These are phyloP conservation scores for Phaffia rhodozyma DNA, from an alignment of 1,284 basidiomycete species.

Conservation along the genomic window DNA sequence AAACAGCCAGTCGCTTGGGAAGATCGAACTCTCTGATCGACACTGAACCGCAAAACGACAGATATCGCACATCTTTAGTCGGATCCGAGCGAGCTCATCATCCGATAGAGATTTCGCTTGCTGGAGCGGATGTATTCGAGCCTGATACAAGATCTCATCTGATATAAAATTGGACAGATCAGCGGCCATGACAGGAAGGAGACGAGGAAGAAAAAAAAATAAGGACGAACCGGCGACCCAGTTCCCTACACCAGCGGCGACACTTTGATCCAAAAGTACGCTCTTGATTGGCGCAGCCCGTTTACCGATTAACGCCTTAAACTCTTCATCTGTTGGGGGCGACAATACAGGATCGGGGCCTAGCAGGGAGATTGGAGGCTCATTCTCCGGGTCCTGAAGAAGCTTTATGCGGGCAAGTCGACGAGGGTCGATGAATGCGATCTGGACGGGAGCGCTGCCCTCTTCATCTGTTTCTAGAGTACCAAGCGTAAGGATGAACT, in stretches of 20 bases:
- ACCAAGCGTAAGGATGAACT: constrained; percentile 54
- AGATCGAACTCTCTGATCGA: constrained; percentile 58
- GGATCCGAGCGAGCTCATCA: constrained; percentile 44
- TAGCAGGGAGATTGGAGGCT: constrained; percentile 47
- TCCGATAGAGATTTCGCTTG: constrained; percentile 48
- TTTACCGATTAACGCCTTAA: constrained; percentile 43
- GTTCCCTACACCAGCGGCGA: constrained; percentile 70
- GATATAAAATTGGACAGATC: background rate
- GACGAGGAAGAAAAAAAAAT: background rate
- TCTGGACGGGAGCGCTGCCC: constrained; percentile 33
- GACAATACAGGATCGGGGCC: constrained; percentile 67
- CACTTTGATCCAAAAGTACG: constrained; percentile 65
- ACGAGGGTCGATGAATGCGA: constrained; percentile 58
- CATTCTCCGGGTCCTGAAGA: constrained; percentile 45
- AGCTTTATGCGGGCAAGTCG: constrained; percentile 61
- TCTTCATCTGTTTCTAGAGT: constrained; percentile 18
- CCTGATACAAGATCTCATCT: constrained; percentile 71
- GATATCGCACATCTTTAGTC: constrained; percentile 48
- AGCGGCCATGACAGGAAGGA: background rate
- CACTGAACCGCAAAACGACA: constrained; percentile 54
- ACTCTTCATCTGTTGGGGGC: constrained; percentile 54
- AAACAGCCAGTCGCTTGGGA: constrained; percentile 46
- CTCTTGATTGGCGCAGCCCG: constrained; percentile 64
- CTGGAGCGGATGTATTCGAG: constrained; percentile 62
- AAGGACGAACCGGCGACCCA: constrained; percentile 56